These are phyloP conservation scores for Fusarium illudens DNA, from an alignment of 2,329 filamentous ascomycete genomes.

Conservation along the genomic window DNA sequence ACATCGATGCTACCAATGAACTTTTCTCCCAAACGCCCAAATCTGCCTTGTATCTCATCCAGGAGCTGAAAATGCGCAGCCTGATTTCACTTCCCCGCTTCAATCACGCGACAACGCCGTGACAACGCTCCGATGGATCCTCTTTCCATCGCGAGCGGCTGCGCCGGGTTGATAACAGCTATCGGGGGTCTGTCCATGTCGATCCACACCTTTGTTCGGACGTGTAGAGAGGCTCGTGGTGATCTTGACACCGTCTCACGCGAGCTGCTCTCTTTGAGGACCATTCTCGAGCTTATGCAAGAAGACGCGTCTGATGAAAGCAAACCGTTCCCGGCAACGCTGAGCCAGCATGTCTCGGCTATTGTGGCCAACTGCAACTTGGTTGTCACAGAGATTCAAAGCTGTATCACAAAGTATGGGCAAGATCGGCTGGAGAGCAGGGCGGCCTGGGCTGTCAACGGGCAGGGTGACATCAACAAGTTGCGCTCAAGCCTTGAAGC, in stretches of 20 bases:
- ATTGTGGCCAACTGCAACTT: slow-evolving; percentile 7
- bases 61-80: not conserved
- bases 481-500: slow-evolving; percentile 10
- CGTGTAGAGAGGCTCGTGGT: slow-evolving; percentile 4
- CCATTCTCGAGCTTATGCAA: slow-evolving; percentile 7
- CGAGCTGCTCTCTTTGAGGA: slow-evolving; percentile 9
- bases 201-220: not conserved
- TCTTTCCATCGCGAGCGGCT: slow-evolving; percentile 18
- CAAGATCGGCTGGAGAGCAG: not conserved
- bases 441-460: not conserved
- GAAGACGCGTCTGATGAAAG: slow-evolving; percentile 1
- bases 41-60: not conserved
- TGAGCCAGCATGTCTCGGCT: not conserved
- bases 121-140: slow-evolving; percentile 12
- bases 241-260: slow-evolving; percentile 9
- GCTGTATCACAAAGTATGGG: slow-evolving; percentile 4
- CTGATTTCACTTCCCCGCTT: not conserved
- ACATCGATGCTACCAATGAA: not conserved
- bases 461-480: slow-evolving; percentile 18
- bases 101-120: not conserved
- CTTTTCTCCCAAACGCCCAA: not conserved
- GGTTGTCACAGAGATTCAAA: slow-evolving; percentile 1
- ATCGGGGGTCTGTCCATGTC: not conserved
- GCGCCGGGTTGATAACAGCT: slow-evolving; percentile 5
- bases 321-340: not conserved